Conservation (phyloP, 306 rosid genomes). For the Parietaria judaica region DNA sequence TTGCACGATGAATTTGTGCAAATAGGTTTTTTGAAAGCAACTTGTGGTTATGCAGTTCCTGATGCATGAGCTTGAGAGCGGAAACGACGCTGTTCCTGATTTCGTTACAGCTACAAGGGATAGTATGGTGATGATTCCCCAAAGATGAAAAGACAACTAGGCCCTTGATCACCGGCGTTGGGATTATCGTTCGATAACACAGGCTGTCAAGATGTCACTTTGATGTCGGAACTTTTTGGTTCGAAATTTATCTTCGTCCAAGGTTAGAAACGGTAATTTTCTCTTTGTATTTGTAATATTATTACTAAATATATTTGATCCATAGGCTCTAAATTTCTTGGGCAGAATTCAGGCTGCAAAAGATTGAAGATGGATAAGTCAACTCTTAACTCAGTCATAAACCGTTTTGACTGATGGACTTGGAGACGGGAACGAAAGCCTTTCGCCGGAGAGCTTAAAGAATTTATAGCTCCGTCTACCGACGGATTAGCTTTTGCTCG, state of each 20-base stretch:
- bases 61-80: slow-evolving; percentile 36
- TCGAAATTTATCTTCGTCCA: slow-evolving; percentile 4
- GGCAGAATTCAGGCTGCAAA: background rate
- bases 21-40: slow-evolving; percentile 44
- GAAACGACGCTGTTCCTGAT: slow-evolving; percentile 1
- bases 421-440: no score
- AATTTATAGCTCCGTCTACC: no score
- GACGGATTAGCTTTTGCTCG: no score
- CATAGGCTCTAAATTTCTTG: background rate
- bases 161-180: slow-evolving; percentile 9
- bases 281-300: slow-evolving; percentile 1
- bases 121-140: slow-evolving; percentile 10
- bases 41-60: slow-evolving; percentile 26
- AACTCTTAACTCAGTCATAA: background rate
- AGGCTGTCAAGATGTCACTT: background rate
- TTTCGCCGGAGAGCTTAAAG: no score
- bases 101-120: background rate
- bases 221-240: slow-evolving; percentile 17
- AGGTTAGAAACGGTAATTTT: slow-evolving; percentile 19
- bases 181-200: slow-evolving; percentile 7
- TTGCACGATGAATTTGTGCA: slow-evolving; percentile 53
- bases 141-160: background rate
- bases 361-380: background rate
- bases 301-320: slow-evolving; percentile 2
- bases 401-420: no score